Base-by-base conservation (phyloP, 352 stramenopile genomes). In the Globisporangium heterothallicum region DNA sequence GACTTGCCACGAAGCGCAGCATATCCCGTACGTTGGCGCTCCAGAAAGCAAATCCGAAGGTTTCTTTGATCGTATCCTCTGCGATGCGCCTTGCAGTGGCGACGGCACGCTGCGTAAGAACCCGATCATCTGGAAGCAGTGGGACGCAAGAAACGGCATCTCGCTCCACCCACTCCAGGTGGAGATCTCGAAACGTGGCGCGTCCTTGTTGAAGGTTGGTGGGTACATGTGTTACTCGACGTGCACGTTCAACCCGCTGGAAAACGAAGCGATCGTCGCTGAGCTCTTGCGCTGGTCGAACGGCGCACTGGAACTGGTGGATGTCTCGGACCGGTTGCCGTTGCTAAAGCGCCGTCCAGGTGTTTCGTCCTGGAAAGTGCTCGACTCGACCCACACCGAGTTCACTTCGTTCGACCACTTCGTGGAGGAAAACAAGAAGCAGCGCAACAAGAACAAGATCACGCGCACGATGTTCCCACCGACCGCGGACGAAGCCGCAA, bases 41-140 rank as follows among this genome's bases (percentile, higher is more conserved):
- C 70, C 84, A 21, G 72, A 72, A 26, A 68, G 71, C 14, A 70
- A 82, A 44, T 56, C 66, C 3, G 67, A 86, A 14, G 77, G 83
- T 9, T 83, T 97, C 27, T 99, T 99, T 55, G 97, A 99, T 77
- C 84, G 95, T n/a, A 87, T 99, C 25, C 67, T 99, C 26, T 98
- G 89, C 48, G 97, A 99, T 69, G 98, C 98, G 14, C 97, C 97
- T 1, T 99, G 97, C 80, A 97, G 82, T 40, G 94, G 97, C 27
- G 98, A 99, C 65, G 98, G 97, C 24, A 99, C 97, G 6, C 57
- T 99, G 42, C 84, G 97, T 42, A 99, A 99, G 75, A 98, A 98
- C 68, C 96, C 96, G 6, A 73, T 95, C 26, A 95, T 98, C 56
- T 98, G 95, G 90, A 85, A 92, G 63, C 87, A 79, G 44, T 99